A percentile compares a stretch with the other conserved stretches of the same genome.
These are phyloP conservation scores for Metarhizium guizhouense DNA, from an alignment of 2,329 filamentous ascomycete genomes.

Conservation along the genomic window DNA sequence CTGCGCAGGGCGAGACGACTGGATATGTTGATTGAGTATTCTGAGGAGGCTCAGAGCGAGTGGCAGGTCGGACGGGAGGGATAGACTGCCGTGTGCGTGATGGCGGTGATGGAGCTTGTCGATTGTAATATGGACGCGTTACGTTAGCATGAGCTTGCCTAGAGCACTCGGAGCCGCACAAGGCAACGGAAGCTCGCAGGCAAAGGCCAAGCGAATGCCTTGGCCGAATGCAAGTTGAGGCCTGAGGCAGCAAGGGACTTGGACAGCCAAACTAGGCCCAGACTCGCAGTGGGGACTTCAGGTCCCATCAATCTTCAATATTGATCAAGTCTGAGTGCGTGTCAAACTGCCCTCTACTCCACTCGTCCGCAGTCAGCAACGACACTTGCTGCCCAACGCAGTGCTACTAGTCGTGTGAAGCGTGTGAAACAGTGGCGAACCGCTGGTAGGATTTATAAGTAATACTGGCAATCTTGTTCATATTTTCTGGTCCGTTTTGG, in stretches of 20 bases:
- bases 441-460: background rate
- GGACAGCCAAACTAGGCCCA: background rate
- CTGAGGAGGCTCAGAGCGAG: background rate
- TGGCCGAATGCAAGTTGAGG: slow-evolving; percentile 11
- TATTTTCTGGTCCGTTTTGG: too few species aligned
- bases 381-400: slow-evolving; percentile 4
- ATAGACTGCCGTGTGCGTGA: slow-evolving; percentile 4
- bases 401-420: background rate
- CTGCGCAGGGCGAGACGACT: slow-evolving; percentile 7
- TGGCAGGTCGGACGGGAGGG: slow-evolving; percentile 3
- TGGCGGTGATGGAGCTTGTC: slow-evolving; percentile 9
- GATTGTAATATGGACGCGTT: slow-evolving; percentile 28
- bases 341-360: background rate
- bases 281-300: background rate
- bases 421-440: background rate
- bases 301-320: too few species aligned
- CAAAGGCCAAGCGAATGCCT: slow-evolving; percentile 26
- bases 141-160: slow-evolving; percentile 42
- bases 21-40: background rate
- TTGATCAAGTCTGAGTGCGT: too few species aligned
- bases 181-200: slow-evolving; percentile 21
- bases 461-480: background rate
- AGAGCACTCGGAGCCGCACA: slow-evolving; percentile 18
- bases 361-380: slow-evolving; percentile 2
- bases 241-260: slow-evolving; percentile 23